phyloP scores from a whole-genome alignment of 2,329 filamentous ascomycete species.

The Ascochyta koolunga region DNA sequence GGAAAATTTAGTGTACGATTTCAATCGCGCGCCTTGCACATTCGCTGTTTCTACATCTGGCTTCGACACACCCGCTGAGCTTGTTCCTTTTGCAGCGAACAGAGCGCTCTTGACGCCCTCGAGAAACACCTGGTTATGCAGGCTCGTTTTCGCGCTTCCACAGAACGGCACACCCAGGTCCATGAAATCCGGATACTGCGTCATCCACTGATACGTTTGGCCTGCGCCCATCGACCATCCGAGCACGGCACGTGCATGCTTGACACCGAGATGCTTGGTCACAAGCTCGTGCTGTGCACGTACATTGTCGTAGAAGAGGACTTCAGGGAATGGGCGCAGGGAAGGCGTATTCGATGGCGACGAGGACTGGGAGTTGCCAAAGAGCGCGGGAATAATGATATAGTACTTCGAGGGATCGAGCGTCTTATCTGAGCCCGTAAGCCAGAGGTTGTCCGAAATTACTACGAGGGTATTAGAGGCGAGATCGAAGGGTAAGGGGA shows the following conservation, averaged over 20 bases:
- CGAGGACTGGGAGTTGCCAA: conserved; percentile 71
- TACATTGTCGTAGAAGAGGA: conserved; percentile 73
- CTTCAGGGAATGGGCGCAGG: conserved; percentile 64
- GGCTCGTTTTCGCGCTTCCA: conserved; percentile 65
- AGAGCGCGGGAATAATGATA: conserved; percentile 71
- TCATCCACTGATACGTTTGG: conserved; percentile 70
- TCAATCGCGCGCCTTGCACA: conserved; percentile 6
- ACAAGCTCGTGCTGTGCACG: conserved; percentile 69
- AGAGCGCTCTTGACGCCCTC: conserved; percentile 68
- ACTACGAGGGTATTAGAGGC: conserved; percentile 30
- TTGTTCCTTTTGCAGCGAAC: conserved; percentile 61
- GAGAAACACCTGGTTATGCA: conserved; percentile 73
- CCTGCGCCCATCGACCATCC: conserved; percentile 76
- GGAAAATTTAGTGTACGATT: conserved; percentile 57
- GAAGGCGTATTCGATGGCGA: conserved; percentile 67
- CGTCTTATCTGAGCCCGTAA: conserved; percentile 69
- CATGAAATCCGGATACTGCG: conserved; percentile 69
- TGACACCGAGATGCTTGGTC: conserved; percentile 67
- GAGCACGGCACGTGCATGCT: conserved; percentile 65
- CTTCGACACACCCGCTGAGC: conserved; percentile 56
- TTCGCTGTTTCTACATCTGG: conserved; percentile 37
- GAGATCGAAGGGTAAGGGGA: neutral
- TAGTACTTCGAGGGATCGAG: conserved; percentile 70
- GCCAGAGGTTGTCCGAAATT: conserved; percentile 76
- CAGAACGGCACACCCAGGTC: conserved; percentile 71